Conservation (phyloP, 768 basidiomycete species). For the Leccinum arenicola region DNA sequence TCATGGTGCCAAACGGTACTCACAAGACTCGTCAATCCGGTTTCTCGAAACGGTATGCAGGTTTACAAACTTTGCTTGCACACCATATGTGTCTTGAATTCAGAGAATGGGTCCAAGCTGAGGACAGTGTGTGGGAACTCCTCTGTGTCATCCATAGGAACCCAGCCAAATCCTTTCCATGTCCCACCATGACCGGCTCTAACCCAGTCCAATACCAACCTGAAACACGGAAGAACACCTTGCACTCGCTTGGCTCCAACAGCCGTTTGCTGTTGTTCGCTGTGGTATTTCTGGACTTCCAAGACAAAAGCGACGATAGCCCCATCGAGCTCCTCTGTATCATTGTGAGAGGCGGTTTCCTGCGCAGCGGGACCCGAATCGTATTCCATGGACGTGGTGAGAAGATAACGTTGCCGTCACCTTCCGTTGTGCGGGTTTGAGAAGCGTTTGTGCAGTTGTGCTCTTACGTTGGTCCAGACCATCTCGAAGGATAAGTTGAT, state of each 20-base stretch:
- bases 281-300: constrained; percentile 63
- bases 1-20: constrained; percentile 9
- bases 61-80: constrained; percentile 50
- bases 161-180: constrained; percentile 88
- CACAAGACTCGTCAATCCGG: constrained; percentile 22
- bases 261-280: constrained; percentile 22
- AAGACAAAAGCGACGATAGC: constrained; percentile 65
- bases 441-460: constrained; percentile 49
- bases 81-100: constrained; percentile 46
- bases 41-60: constrained; percentile 26
- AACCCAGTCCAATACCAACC: constrained; percentile 68
- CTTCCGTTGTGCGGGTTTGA: constrained; percentile 80
- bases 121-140: constrained; percentile 47
- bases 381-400: constrained; percentile 85
- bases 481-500: constrained; percentile 48
- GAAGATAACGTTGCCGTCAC: constrained; percentile 84
- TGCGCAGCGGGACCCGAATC: constrained; percentile 62
- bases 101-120: constrained; percentile 49
- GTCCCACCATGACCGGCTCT: constrained; percentile 73
- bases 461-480: constrained; percentile 43
- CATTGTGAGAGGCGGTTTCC: constrained; percentile 65
- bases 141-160: constrained; percentile 50
- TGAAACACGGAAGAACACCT: constrained; percentile 61
- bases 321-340: constrained; percentile 72
- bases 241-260: constrained; percentile 49